phyloP scores from a whole-genome alignment of 805 yeast species.

The Deakozyma indianensis region DNA sequence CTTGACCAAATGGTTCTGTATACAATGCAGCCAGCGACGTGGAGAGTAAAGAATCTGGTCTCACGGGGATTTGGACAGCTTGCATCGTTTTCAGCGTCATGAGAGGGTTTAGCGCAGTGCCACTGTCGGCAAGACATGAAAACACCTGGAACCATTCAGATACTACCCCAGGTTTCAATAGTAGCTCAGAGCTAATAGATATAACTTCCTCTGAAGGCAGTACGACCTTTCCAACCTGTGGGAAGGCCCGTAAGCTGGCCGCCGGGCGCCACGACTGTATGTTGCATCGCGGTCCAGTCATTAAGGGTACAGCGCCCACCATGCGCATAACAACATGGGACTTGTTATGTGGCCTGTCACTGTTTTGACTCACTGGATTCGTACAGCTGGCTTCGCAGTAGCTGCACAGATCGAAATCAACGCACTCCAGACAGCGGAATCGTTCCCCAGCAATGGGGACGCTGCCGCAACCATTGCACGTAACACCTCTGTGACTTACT shows the following conservation, averaged over 20 bases:
- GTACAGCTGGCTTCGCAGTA: constrained; percentile 25
- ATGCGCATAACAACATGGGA: background rate
- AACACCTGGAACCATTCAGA: background rate
- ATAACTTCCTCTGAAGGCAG: background rate
- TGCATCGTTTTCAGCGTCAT: background rate
- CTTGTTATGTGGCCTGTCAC: background rate
- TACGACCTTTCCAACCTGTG: background rate
- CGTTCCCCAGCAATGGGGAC: constrained; percentile 32
- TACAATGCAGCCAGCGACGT: background rate
- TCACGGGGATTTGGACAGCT: background rate
- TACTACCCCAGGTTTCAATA: background rate
- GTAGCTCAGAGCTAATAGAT: background rate
- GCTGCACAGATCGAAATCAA: constrained; percentile 39
- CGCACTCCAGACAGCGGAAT: constrained; percentile 37
- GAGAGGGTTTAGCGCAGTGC: background rate
- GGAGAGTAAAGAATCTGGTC: background rate
- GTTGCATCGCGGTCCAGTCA: background rate
- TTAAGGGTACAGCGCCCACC: background rate
- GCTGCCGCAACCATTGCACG: constrained; percentile 17
- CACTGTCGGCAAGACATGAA: background rate
- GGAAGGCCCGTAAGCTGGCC: background rate
- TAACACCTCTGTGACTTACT: constrained; percentile 18
- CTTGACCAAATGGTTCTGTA: background rate
- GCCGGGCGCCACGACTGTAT: background rate
- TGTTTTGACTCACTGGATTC: background rate